Base-by-base conservation (phyloP, 148 eudicot genomes). In the Heliosperma pusillum region DNA sequence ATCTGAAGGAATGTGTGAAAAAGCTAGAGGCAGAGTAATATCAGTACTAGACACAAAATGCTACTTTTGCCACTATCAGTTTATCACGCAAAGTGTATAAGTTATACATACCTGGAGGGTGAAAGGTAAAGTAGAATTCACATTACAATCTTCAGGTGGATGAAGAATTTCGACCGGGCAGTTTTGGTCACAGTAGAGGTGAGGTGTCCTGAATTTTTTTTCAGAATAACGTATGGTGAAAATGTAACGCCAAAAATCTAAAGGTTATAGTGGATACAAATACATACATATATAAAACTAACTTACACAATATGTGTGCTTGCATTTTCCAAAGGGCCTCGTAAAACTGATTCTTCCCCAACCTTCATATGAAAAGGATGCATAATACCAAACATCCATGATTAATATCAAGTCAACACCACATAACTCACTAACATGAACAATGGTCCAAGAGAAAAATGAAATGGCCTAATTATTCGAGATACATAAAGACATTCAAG, bases 111-210 rank as follows among this genome's bases (percentile, higher is more conserved):
- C 98, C 98, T 93, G 89, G 71, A 93, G 85, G 74, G 97, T 93
- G 84, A 93, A 89, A 76, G 96, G 81, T 75, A 93, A 78, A 76
- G 98, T 88, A 66, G 93, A 86, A 84, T 93, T 93, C 82, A 93
- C 83, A 44, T 87, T 90, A 85, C 98, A 93, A 84, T 93, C 96
- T 81, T 93, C 98, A 75, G 96, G 96, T 40, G 98, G 98, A 86
- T 91, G 91, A 79, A 93, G 84, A 70, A 93, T 82, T 82, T 93
- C 98, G 47, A 42, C 76, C 60, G 98, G 98, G 82, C 98, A 93
- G 69, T 82, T 87, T 79, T 78, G 83, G 66, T 70, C 89, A 80
- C 98, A 93, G 73, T 90, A 88, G 61, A 87, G 95, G 65, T 76
- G 86, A 19, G 93, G 90, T 40, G 83, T 74, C 85, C 97, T 93